Evolutionary conservation across 2,329 filamentous ascomycete species (phyloP), one percentile per base, ranked within the genome.

Genomic region (Aspergillus niger): DNA sequence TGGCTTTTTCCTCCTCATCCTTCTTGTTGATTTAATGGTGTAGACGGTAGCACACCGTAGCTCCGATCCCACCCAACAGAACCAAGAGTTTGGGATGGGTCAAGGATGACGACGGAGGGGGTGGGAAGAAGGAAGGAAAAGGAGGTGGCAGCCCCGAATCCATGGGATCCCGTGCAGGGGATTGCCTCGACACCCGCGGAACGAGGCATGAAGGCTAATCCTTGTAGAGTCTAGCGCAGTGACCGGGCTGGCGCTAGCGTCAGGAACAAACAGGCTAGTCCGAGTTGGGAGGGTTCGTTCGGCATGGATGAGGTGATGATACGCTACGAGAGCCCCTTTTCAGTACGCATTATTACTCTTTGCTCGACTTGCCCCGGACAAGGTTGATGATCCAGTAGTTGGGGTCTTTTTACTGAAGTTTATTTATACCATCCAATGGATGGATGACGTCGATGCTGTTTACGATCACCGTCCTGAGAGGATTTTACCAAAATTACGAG

Each of bases 181-280:
- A 17, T 32, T 55, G 53, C 53, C 53, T 64, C 17, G 55, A 60
- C 58, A 61, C 63, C 61, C 41, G 48, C 56, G 61, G 57, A 57
- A 62, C 57, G 58, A 36, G 59, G 57, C 51, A 60, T 17, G 20
- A 1, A 63, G 49, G 22, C 59, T 65, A 66, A 26, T 11, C 53
- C 1, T 0, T 1, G 28, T 39, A 1, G 0, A 53, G 58, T 8
- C 44, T 57, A 59, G 55, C 17, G 50, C 8, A 1, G 8, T 38
- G 15, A 38, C 49, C 15, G 17, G 38, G 30, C 30, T 44, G 32
- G 48, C 43, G 47, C 61, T 62, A 51, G 62, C 47, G 39, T 39
- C 62, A 60, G 57, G 56, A 49, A 51, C 52, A 44, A 32, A 3
- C 32, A 15, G 49, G 30, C 64, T 65, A 66, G 43, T n/a, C 59